Evolutionary conservation across 495 filamentous ascomycete genomes (phyloP), one percentile per base, ranked within the genome.

Genomic region (Annulohypoxylon bovei): DNA sequence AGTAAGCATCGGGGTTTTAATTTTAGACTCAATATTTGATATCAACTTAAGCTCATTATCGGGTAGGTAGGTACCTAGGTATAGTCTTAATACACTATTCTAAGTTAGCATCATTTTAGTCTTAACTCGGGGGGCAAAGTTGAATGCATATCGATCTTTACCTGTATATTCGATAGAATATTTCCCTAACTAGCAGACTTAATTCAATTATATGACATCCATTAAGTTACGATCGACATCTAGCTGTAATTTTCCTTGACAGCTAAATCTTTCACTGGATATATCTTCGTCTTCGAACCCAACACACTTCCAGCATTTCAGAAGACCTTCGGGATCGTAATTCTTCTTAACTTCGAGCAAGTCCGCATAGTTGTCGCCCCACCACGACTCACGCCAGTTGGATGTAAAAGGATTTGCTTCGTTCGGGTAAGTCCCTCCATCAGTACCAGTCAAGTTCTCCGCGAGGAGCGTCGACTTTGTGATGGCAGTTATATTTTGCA

Each of bases 351-450:
- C 65, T 2, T 44, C 47, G 18, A 79, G 62, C 28, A 87, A 66
- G 8, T 37, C 66, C 12, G 56, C 68, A 47, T 84, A 83, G 50
- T 87, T 85, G 11, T 78, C 72, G 1, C 86, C 86, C 77, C 81
- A 87, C 70, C 82, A 88, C 6, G 81, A 79, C 40, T 81, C 60
- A 52, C 80, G 75, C 78, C 81, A 87, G 12, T 80, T 75, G 40
- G 73, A 62, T 28, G 83, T 84, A 50, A 81, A 81, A 2, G 75
- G 63, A 52, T 85, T 81, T 0, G 77, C 83, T 73, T 87, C 82
- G 57, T 87, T 87, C 64, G 81, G 30, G 67, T 86, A 85, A 4
- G 81, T 73, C 4, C 84, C 83, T 54, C 80, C 79, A 46, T 77
- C 73, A 18, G 78, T 79, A 9, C 75, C 69, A 11, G 83, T 83